phyloP scores from a whole-genome alignment of 805 yeast species.

The Clavispora vitiphila region DNA sequence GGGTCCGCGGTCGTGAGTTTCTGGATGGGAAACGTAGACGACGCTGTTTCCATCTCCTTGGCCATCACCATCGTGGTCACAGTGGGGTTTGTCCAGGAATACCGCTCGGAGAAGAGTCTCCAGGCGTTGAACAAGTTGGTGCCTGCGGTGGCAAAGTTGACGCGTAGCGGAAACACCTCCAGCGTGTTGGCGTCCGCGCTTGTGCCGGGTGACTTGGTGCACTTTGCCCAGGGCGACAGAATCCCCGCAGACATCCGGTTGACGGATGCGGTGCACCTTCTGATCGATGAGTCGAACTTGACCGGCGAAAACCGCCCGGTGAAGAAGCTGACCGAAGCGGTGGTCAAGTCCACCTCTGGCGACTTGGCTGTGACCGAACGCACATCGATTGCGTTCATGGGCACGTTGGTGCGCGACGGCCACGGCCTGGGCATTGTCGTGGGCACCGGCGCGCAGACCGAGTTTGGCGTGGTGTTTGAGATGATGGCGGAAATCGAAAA shows the following conservation, averaged over 20 bases:
- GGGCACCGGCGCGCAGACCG: slow-evolving; percentile 85
- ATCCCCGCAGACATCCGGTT: slow-evolving; percentile 94
- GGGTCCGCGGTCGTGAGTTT: slow-evolving; percentile 87
- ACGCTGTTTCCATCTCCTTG: slow-evolving; percentile 87
- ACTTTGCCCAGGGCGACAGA: slow-evolving; percentile 87
- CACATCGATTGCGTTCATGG: slow-evolving; percentile 86
- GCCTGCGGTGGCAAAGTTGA: slow-evolving; percentile 93
- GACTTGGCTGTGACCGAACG: slow-evolving; percentile 63
- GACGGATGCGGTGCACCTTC: slow-evolving; percentile 68
- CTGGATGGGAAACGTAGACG: slow-evolving; percentile 93
- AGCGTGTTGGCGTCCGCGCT: slow-evolving; percentile 80
- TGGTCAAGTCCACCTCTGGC: slow-evolving; percentile 14
- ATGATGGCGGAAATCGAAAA: slow-evolving; percentile 95
- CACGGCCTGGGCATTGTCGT: slow-evolving; percentile 91
- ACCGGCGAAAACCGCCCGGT: slow-evolving; percentile 96
- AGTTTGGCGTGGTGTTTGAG: slow-evolving; percentile 90
- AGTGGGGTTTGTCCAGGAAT: slow-evolving; percentile 97
- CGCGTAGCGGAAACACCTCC: slow-evolving; percentile 73
- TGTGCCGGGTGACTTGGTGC: slow-evolving; percentile 95
- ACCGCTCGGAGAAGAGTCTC: slow-evolving; percentile 88
- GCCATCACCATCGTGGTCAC: slow-evolving; percentile 92
- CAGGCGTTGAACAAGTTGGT: slow-evolving; percentile 90
- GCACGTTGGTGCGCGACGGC: slow-evolving; percentile 94
- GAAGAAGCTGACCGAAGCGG: slow-evolving; percentile 51
- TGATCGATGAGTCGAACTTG: slow-evolving; percentile 88